Conservation (phyloP, 306 rosid genomes). For the Bauhinia variegata region DNA sequence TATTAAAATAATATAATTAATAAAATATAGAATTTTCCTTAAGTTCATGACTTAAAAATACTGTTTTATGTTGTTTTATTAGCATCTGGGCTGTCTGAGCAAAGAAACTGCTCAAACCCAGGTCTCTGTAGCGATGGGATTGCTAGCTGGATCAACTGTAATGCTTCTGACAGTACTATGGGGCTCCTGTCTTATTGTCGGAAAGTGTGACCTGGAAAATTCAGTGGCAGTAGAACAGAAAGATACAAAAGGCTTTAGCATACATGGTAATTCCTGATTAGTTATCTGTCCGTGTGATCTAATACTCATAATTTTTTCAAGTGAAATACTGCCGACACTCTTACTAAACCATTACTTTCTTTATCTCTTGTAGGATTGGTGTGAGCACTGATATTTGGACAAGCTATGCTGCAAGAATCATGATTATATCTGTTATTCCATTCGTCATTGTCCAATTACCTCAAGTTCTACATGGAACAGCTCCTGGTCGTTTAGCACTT, state of each 20-base stretch:
- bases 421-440: constrained; percentile 61
- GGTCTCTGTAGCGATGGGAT: constrained; percentile 78
- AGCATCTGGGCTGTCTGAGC: constrained; percentile 73
- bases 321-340: too few species aligned
- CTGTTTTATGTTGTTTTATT: constrained; percentile 9
- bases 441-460: constrained; percentile 69
- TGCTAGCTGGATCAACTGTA: constrained; percentile 77
- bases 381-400: constrained; percentile 77
- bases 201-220: constrained; percentile 47
- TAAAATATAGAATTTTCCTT: too few species aligned
- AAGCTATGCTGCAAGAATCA: constrained; percentile 60
- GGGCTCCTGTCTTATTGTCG: constrained; percentile 70
- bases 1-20: too few species aligned
- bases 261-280: constrained; percentile 18
- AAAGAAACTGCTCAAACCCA: constrained; percentile 64
- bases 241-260: constrained; percentile 26
- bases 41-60: too few species aligned
- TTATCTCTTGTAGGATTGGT: constrained; percentile 53
- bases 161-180: constrained; percentile 69
- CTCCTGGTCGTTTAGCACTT: constrained; percentile 50
- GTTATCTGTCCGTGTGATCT: not conserved
- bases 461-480: constrained; percentile 51
- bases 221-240: constrained; percentile 32
- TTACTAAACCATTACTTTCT: not conserved
- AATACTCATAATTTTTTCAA: too few species aligned